Base-by-base conservation (phyloP, 2,329 filamentous ascomycete species). In the Hymenoscyphus scutula region DNA sequence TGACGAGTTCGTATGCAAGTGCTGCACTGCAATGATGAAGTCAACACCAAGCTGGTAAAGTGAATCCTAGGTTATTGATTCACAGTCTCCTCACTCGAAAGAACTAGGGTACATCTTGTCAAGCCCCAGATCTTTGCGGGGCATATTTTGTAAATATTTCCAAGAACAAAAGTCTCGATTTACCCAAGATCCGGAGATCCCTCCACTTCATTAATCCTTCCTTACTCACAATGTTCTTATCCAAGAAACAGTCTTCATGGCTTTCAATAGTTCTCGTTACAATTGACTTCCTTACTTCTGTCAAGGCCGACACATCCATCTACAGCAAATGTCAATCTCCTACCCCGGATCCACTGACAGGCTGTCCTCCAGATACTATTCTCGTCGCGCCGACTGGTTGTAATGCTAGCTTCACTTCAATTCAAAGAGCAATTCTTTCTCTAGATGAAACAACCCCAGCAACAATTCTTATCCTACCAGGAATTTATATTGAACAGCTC, bases 391-490 rank as follows among this genome's bases (percentile, higher is more conserved):
- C 74, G 45, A 67, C 73, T 25, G 71, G 75, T 58, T 48, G 69
- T 5, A 65, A 55, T 15, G 77, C 77, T 4, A 67, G 73, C 45
- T 80, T 79, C 65, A 69, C 61, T 37, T 75, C 72, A 5, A 78
- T 80, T 45, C 78, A 79, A 65, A 70, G 72, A 34, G 78, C 78
- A 11, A 79, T 80, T 11, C n/a, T 37, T 25, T 65, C 63, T 5
- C 57, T 63, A 1, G 29, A 59, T 15, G 58, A 53, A 25, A 37
- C 34, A n/a, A 48, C 45, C 58, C 53, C 71, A n/a, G 71, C 82
- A 62, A 79, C 80, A 19, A 88, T 89, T 67, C 79, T 89, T 13
- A 81, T 89, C 54, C 80, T 82, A 0, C 78, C 84, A 0, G 86
- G 86, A 0, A 80, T 78, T 63, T 89, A 89, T 69, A 82, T 77